Percentiles rank a stretch among this genome's conserved stretches.
Evolutionary conservation across 179 eudicot species (phyloP).

Genomic region (Spinacia oleracea): DNA sequence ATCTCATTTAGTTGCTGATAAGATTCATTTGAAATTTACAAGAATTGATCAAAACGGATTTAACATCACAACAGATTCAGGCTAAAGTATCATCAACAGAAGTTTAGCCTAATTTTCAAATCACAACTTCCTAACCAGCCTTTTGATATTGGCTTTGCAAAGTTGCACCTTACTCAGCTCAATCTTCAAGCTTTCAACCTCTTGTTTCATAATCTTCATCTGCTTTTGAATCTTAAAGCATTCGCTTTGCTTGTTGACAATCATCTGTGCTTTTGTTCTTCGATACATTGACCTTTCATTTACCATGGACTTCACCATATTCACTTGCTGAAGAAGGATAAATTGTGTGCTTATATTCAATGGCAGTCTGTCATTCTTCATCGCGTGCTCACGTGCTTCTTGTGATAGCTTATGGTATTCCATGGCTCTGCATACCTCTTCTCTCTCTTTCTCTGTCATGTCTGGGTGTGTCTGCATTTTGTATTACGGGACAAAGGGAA

Average conservation of each 20-base stretch:
- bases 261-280: slow-evolving; percentile 41
- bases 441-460: slow-evolving; percentile 41
- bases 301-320: slow-evolving; percentile 36
- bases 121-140: slow-evolving; percentile 27
- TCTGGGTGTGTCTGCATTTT: slow-evolving; percentile 45
- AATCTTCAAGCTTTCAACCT: slow-evolving; percentile 37
- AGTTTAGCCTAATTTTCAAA: not conserved
- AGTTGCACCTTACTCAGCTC: slow-evolving; percentile 38
- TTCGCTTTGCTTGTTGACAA: slow-evolving; percentile 32
- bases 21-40: too few species aligned
- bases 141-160: slow-evolving; percentile 34
- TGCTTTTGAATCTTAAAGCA: slow-evolving; percentile 30
- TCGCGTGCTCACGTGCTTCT: slow-evolving; percentile 43
- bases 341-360: slow-evolving; percentile 34
- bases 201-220: slow-evolving; percentile 36
- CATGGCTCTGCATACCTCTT: slow-evolving; percentile 36
- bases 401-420: slow-evolving; percentile 44
- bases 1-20: too few species aligned
- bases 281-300: slow-evolving; percentile 27
- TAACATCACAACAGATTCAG: too few species aligned
- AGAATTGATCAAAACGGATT: too few species aligned
- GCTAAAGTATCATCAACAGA: not conserved
- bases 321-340: slow-evolving; percentile 47
- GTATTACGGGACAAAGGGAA: too few species aligned
- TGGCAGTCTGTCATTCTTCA: slow-evolving; percentile 43